Percentiles rank a stretch among this genome's conserved stretches.
Evolutionary conservation across 345 rosid species (phyloP).

Genomic region (Odontarrhena argentea): DNA sequence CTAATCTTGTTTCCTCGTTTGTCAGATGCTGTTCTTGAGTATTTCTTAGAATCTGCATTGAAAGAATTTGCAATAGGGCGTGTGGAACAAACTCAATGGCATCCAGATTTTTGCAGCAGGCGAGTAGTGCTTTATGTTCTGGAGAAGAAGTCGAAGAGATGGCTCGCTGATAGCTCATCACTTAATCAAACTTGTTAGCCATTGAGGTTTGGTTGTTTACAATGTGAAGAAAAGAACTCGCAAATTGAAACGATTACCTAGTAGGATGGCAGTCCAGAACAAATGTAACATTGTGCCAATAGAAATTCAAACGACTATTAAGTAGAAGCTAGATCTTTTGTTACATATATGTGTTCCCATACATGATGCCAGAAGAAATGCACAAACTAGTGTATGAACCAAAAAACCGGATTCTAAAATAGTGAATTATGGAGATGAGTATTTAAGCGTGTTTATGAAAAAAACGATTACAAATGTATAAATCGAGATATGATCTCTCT

Average conservation of each 20-base stretch:
- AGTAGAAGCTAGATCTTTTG: no score
- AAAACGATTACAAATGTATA: no score
- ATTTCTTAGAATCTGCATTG: conserved; percentile 74
- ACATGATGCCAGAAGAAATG: no score
- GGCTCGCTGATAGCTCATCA: conserved; percentile 18
- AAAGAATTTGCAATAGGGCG: conserved; percentile 69
- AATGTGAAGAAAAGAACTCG: neutral
- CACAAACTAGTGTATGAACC: no score
- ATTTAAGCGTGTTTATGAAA: no score
- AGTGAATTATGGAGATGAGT: no score
- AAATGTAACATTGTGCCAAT: neutral
- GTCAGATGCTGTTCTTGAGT: conserved; percentile 80
- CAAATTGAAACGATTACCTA: neutral
- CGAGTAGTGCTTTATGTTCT: conserved; percentile 76
- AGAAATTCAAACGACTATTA: no score
- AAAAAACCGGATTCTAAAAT: no score
- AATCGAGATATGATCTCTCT: no score
- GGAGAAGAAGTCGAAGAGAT: conserved; percentile 57
- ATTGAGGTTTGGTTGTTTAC: conserved; percentile 18
- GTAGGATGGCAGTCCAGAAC: neutral
- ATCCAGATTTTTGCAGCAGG: conserved; percentile 72
- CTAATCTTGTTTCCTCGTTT: conserved; percentile 11
- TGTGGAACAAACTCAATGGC: conserved; percentile 76
- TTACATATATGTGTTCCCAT: no score
- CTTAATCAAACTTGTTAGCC: conserved; percentile 38